Evolutionary conservation across 176 grass and related monocot species (phyloP).

Genomic region (Lolium perenne): DNA sequence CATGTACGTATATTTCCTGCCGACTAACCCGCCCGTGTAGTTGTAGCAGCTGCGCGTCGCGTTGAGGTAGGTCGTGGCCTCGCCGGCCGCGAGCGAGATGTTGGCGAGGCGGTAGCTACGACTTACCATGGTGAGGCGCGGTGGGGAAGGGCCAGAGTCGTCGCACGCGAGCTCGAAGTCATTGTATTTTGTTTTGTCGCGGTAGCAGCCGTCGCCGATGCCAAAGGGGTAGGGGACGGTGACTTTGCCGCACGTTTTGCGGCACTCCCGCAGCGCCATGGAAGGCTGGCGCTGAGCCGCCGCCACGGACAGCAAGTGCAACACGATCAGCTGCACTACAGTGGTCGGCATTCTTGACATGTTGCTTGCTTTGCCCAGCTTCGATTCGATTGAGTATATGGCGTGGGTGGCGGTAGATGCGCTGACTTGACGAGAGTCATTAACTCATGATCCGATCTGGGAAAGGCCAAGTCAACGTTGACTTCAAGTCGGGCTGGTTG

Average conservation of each 20-base stretch:
- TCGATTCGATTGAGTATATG: too few species aligned
- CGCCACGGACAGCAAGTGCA: neutral
- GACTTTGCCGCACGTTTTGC: slow-evolving; percentile 53
- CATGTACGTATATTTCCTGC: neutral
- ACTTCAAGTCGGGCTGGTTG: too few species aligned
- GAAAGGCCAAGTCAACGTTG: too few species aligned
- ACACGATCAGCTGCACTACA: neutral
- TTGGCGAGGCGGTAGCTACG: neutral
- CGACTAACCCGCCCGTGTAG: neutral
- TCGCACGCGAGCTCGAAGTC: slow-evolving; percentile 19
- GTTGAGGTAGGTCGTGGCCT: slow-evolving; percentile 5
- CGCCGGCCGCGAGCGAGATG: slow-evolving; percentile 20
- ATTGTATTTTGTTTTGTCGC: neutral
- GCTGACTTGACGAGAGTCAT: too few species aligned
- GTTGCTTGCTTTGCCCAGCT: too few species aligned
- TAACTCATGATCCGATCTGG: too few species aligned
- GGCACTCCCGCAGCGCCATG: slow-evolving; percentile 44
- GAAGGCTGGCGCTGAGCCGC: neutral
- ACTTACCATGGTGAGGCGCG: too few species aligned
- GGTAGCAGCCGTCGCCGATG: slow-evolving; percentile 50
- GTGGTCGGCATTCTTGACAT: neutral
- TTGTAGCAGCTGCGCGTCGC: slow-evolving; percentile 43
- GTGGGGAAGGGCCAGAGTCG: too few species aligned
- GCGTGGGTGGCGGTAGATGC: too few species aligned
- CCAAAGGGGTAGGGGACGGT: slow-evolving; percentile 66